Conservation (phyloP, 2,329 filamentous ascomycete genomes). For the Diplodia intermedia region DNA sequence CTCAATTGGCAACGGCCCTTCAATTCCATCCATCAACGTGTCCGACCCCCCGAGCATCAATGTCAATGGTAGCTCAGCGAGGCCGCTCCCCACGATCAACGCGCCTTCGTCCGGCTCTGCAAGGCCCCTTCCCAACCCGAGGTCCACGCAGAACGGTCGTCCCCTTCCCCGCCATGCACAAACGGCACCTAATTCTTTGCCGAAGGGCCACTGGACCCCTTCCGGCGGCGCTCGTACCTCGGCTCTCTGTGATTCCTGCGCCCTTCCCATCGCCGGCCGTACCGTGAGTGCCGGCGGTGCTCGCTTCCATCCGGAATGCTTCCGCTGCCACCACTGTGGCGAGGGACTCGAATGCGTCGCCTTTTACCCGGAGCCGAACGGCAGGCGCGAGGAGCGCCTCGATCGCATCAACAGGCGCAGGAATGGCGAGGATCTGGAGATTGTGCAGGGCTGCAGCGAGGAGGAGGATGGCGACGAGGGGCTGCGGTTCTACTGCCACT, state of each 20-base stretch:
- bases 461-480: constrained; percentile 69
- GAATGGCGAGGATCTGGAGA: constrained; percentile 58
- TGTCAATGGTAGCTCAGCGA: constrained; percentile 38
- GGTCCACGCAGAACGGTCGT: constrained; percentile 24
- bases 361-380: constrained; percentile 89
- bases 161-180: constrained; percentile 44
- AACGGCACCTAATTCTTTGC: constrained; percentile 45
- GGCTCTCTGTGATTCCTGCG: constrained; percentile 83
- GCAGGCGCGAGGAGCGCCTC: constrained; percentile 72
- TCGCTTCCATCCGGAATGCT: constrained; percentile 93
- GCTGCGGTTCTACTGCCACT: constrained; percentile 91
- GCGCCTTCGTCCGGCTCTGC: constrained; percentile 18
- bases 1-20: constrained; percentile 21
- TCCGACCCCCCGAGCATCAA: constrained; percentile 50
- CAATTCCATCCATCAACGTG: constrained; percentile 55
- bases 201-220: constrained; percentile 55
- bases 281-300: constrained; percentile 83
- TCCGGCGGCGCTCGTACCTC: constrained; percentile 60
- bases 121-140: constrained; percentile 28
- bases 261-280: constrained; percentile 83
- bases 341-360: constrained; percentile 92
- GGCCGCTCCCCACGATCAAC: constrained; percentile 35
- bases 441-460: constrained; percentile 62
- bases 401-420: constrained; percentile 73
- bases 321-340: constrained; percentile 85